Percentiles rank a stretch among this genome's conserved stretches.
phyloP scores from a whole-genome alignment of 2,329 filamentous ascomycete genomes.

The Biscogniauxia mediterranea region DNA sequence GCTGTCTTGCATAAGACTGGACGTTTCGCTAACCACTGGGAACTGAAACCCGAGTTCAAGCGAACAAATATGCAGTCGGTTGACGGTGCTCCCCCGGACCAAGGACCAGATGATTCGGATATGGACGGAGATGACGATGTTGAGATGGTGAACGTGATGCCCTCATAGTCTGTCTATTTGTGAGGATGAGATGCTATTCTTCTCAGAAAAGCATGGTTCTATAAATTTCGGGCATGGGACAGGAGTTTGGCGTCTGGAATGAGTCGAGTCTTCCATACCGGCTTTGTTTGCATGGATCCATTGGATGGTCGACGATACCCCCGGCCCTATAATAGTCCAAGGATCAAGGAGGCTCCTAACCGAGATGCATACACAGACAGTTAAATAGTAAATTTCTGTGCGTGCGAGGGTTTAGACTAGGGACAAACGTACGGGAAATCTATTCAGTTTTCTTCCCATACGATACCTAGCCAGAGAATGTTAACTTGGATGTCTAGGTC shows the following conservation, averaged over 20 bases:
- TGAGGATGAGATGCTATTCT: not conserved
- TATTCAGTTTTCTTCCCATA: too few species aligned
- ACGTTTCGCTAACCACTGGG: slow-evolving; percentile 82
- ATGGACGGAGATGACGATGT: slow-evolving; percentile 64
- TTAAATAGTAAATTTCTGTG: too few species aligned
- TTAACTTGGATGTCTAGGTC: too few species aligned
- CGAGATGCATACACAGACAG: not conserved
- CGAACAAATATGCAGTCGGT: slow-evolving; percentile 51
- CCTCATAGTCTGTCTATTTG: slow-evolving; percentile 14
- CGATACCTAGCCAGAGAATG: too few species aligned
- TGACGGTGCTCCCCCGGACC: slow-evolving; percentile 48
- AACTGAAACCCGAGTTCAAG: slow-evolving; percentile 69
- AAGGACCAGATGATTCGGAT: slow-evolving; percentile 52
- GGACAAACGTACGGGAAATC: too few species aligned
- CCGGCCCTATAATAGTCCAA: slow-evolving; percentile 13
- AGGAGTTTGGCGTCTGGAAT: slow-evolving; percentile 19
- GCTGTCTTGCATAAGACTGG: slow-evolving; percentile 81
- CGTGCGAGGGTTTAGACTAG: too few species aligned
- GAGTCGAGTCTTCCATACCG: slow-evolving; percentile 6
- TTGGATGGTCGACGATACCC: slow-evolving; percentile 29
- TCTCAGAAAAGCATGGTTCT: not conserved
- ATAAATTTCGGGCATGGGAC: slow-evolving; percentile 9
- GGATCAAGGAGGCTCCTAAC: slow-evolving; percentile 6
- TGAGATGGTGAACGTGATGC: slow-evolving; percentile 77
- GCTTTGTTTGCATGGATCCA: not conserved